Percentiles rank a stretch among this genome's conserved stretches.
phyloP scores from a whole-genome alignment of 2,329 filamentous ascomycete species.

The Arthrobotrys megalospora region DNA sequence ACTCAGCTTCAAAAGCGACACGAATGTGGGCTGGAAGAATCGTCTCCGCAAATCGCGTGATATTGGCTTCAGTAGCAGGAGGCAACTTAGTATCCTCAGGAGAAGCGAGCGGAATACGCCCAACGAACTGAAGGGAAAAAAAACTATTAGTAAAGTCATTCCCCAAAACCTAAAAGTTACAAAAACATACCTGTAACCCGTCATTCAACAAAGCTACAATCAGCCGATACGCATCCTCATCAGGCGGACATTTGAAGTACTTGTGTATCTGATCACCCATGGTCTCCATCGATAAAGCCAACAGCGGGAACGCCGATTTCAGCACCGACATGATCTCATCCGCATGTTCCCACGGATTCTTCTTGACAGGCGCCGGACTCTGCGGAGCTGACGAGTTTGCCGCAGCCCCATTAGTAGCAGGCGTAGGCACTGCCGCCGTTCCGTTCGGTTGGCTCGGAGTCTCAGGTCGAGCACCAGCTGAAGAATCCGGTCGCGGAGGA shows the following conservation, averaged over 20 bases:
- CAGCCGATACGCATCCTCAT: slow-evolving; percentile 96
- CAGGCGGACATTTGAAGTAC: slow-evolving; percentile 98
- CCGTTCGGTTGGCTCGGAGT: slow-evolving; percentile 62
- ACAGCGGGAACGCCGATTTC: slow-evolving; percentile 95
- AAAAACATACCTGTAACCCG: slow-evolving; percentile 74
- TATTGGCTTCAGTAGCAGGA: slow-evolving; percentile 91
- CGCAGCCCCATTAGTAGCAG: slow-evolving; percentile 60
- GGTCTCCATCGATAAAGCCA: slow-evolving; percentile 98
- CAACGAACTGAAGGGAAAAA: slow-evolving; percentile 61
- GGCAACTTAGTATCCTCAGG: slow-evolving; percentile 91
- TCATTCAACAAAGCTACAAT: slow-evolving; percentile 99
- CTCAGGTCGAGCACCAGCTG: slow-evolving; percentile 62
- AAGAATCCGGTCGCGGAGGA: slow-evolving; percentile 62
- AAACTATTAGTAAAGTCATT: slow-evolving; percentile 20
- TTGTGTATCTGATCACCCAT: slow-evolving; percentile 99
- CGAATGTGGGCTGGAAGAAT: slow-evolving; percentile 95
- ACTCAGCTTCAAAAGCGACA: slow-evolving; percentile 97
- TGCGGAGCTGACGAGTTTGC: slow-evolving; percentile 64
- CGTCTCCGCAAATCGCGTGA: slow-evolving; percentile 95
- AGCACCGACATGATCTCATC: slow-evolving; percentile 96
- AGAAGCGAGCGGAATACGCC: slow-evolving; percentile 63
- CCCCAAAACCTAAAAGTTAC: background rate
- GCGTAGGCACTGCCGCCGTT: slow-evolving; percentile 1
- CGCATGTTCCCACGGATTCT: slow-evolving; percentile 94
- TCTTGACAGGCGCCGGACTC: slow-evolving; percentile 69